Evolutionary conservation across 179 eudicot genomes (phyloP).

Genomic region (Beta macrorhiza): DNA sequence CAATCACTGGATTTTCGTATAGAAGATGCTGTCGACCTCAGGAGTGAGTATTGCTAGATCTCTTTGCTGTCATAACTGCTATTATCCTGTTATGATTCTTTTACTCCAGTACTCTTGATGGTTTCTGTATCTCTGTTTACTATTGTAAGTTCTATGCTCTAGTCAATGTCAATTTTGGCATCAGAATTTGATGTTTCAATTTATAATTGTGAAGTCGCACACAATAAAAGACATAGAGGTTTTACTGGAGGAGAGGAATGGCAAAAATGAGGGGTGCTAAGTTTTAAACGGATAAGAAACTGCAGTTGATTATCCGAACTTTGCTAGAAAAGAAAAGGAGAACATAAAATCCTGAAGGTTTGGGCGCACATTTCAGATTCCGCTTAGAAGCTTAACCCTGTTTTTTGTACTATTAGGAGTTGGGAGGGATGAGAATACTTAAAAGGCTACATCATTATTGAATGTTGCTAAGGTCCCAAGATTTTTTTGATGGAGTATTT

Average conservation of each 20-base stretch:
- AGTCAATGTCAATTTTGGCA: not conserved
- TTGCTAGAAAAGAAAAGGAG: not conserved
- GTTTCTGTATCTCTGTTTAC: not conserved
- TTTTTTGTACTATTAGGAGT: not conserved
- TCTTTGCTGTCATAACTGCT: constrained; percentile 3
- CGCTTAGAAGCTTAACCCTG: not conserved
- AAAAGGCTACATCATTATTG: not conserved
- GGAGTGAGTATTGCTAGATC: constrained; percentile 47
- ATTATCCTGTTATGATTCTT: not conserved
- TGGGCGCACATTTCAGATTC: not conserved
- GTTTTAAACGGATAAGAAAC: not conserved
- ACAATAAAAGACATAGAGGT: not conserved
- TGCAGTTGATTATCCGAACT: not conserved
- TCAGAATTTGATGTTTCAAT: not conserved
- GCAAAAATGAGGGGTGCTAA: not conserved
- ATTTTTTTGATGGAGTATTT: not conserved
- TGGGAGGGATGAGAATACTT: not conserved
- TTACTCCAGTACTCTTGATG: not conserved
- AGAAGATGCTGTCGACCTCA: constrained; percentile 54
- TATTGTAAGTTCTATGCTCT: not conserved
- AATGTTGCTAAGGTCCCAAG: not conserved
- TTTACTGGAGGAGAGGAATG: not conserved
- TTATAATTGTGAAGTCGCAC: not conserved
- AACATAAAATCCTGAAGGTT: too few relatives aligned
- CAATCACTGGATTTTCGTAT: constrained; percentile 65